Conservation (phyloP, 805 yeast species). For the Candida hispaniensis region DNA sequence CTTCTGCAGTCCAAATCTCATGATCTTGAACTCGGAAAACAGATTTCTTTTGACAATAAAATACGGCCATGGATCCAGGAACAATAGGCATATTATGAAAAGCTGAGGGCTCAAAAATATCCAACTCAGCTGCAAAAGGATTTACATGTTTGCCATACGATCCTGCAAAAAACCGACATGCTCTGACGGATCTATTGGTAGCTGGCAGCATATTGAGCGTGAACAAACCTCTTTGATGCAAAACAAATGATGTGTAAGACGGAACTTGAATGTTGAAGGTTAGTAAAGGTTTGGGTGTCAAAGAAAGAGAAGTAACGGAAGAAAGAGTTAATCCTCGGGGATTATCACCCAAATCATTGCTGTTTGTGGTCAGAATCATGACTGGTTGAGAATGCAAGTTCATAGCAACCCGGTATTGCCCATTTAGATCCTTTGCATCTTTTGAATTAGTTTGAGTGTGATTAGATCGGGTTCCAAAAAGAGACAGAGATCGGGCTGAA, state of each 20-base stretch:
- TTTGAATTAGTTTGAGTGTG: background rate
- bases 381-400: constrained; percentile 42
- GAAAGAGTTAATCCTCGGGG: constrained; percentile 69
- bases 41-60: constrained; percentile 24
- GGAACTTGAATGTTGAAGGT: constrained; percentile 85
- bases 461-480: background rate
- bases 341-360: constrained; percentile 19
- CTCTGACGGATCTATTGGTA: constrained; percentile 37
- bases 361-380: constrained; percentile 47
- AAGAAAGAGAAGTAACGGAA: constrained; percentile 72
- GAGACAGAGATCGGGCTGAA: background rate
- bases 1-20: constrained; percentile 82
- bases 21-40: constrained; percentile 57
- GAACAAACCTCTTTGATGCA: constrained; percentile 48
- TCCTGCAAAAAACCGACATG: constrained; percentile 60
- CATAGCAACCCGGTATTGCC: constrained; percentile 33
- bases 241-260: constrained; percentile 59
- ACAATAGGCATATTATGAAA: constrained; percentile 23
- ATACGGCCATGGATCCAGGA: constrained; percentile 21
- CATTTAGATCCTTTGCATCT: background rate
- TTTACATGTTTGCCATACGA: constrained; percentile 33
- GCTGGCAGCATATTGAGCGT: constrained; percentile 75
- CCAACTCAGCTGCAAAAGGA: constrained; percentile 27
- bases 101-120: constrained; percentile 20
- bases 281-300: constrained; percentile 64